Conservation (phyloP, 331 rosid species). For the Acacia concinna region DNA sequence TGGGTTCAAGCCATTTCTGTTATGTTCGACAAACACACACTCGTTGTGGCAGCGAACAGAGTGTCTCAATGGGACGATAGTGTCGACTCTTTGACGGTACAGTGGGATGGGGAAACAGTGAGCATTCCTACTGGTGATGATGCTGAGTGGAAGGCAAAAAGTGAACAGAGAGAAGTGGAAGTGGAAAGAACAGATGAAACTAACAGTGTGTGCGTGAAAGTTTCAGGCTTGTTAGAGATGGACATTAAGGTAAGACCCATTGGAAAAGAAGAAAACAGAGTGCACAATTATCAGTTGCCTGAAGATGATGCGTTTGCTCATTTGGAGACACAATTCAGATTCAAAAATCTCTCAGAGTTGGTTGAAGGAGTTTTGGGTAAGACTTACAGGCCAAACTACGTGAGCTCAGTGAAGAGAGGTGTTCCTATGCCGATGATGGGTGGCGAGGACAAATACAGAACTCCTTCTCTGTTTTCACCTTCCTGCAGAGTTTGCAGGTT, state of each 20-base stretch:
- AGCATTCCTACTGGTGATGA: constrained; percentile 50
- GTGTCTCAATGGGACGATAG: constrained; percentile 62
- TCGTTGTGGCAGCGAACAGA: constrained; percentile 59
- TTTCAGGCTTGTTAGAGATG: constrained; percentile 60
- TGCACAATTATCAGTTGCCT: constrained; percentile 69
- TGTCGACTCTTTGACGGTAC: constrained; percentile 50
- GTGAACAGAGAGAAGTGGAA: constrained; percentile 50
- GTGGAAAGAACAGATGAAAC: constrained; percentile 72
- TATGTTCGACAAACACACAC: constrained; percentile 69
- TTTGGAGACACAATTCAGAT: constrained; percentile 73
- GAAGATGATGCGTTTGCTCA: constrained; percentile 68
- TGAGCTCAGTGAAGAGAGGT: constrained; percentile 68
- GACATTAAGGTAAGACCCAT: constrained; percentile 66
- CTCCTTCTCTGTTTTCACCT: constrained; percentile 57
- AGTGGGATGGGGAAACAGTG: constrained; percentile 58
- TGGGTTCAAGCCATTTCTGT: constrained; percentile 78
- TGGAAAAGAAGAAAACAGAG: constrained; percentile 57
- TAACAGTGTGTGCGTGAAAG: constrained; percentile 53
- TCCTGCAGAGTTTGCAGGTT: constrained; percentile 61
- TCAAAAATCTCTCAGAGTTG: constrained; percentile 42
- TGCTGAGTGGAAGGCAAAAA: constrained; percentile 60
- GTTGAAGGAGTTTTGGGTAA: constrained; percentile 78
- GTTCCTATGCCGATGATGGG: constrained; percentile 86
- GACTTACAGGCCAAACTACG: constrained; percentile 66
- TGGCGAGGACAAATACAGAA: constrained; percentile 71